Conservation (phyloP, 768 basidiomycete species). For the Suillus fuscotomentosus region DNA sequence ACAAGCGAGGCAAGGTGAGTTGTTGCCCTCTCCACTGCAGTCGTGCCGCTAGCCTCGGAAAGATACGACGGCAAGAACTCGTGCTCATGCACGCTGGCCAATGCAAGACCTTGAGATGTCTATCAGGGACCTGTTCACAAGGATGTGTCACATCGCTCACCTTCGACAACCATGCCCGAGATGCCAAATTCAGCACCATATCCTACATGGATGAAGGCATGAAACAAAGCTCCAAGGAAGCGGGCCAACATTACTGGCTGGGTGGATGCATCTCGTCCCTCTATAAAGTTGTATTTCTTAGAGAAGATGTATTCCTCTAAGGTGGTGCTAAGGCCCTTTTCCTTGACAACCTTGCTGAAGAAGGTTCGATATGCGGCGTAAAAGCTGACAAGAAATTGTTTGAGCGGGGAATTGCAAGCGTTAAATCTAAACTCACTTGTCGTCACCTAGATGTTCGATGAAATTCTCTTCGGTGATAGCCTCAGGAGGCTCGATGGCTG, state of each 20-base stretch:
- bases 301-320: conserved; percentile 32
- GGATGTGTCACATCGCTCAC: conserved; percentile 27
- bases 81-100: conserved; percentile 28
- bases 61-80: conserved; percentile 23
- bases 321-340: conserved; percentile 13
- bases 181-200: conserved; percentile 63
- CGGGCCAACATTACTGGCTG: conserved; percentile 56
- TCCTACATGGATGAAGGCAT: conserved; percentile 62
- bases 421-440: conserved; percentile 16
- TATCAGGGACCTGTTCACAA: not conserved
- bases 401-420: not conserved
- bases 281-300: conserved; percentile 22
- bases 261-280: conserved; percentile 11
- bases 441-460: conserved; percentile 21
- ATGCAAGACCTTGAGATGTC: conserved; percentile 22
- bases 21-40: conserved; percentile 4
- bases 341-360: conserved; percentile 17
- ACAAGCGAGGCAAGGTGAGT: conserved; percentile 8
- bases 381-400: conserved; percentile 12
- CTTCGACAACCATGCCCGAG: conserved; percentile 62
- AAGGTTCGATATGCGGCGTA: conserved; percentile 27
- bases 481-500: conserved; percentile 21
- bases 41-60: conserved; percentile 2
- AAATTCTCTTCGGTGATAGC: conserved; percentile 24
- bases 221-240: conserved; percentile 47